Evolutionary conservation across 75 land plant genomes (phyloP), one percentile per base, ranked within the genome.

Genomic region (Pinus tabuliformis): DNA sequence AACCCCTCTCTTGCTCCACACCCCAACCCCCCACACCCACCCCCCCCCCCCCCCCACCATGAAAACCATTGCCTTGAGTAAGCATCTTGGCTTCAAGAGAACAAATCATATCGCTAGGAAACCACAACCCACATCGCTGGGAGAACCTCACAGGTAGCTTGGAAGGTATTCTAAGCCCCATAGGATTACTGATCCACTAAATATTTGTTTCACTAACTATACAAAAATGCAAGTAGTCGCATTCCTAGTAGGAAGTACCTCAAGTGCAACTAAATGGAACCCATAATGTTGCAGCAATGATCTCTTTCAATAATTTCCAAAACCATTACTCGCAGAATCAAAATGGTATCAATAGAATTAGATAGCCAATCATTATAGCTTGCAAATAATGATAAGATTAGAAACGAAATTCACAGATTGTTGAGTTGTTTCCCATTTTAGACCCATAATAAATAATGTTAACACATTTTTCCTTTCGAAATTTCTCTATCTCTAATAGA

Each of bases 71-170:
- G 5, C 22, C 39, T 30, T 66, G 70, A 66, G 49, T 66, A 37
- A 36, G 70, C 70, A 66, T 39, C 20, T 66, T 37, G 70, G 45
- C 20, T 66, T 37, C 70, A 37, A 66, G 70, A 66, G 70, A 37
- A 39, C 70, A 66, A 66, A 49, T 66, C 49, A 37, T 66, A 37
- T 37, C 39, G n/a, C 8, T 30, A 66, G 70, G 70, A 49, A 37
- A 39, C 70, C 45, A 39, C 49, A 66, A 15, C 20, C 70, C 49
- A 6, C 21, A 66, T 66, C n/a, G 11, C 11, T 30, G 70, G 7
- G 21, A 39, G 9, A 66, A 36, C n/a, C 49, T 36, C 18, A 49
- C 45, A 66, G 70, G 18, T 66, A 39, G 70, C 9, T 66, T 66
- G 20, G 70, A 36, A 30, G 39, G 7, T 18, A 16, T 17, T 20